Evolutionary conservation across 805 yeast genomes (phyloP), one percentile per base, ranked within the genome.

Genomic region (Candida pseudofarinosa): DNA sequence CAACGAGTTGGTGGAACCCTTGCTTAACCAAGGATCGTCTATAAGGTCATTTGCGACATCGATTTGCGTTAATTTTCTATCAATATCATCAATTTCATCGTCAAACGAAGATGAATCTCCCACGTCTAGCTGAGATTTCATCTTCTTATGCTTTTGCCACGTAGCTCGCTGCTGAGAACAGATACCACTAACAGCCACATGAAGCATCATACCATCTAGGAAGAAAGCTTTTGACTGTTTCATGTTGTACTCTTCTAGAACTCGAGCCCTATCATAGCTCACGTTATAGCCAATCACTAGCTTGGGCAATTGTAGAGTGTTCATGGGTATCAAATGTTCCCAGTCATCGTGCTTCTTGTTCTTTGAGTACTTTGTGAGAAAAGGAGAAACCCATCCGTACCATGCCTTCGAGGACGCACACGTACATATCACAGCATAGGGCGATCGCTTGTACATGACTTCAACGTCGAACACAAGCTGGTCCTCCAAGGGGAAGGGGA

Each of bases 351-450:
- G 41, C 15, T 65, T 55, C 2, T 60, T 52, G 4, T 69, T 65
- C 2, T 45, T 33, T 2, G 80, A 64, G 38, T 78, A 80, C 2
- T 76, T 77, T 1, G 85, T 73, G 16, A 93, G 60, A 58, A 75
- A 81, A 0, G 99, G 99, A 0, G 96, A 88, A 6, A 88, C 81
- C 99, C 99, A 93, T 0, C 83, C 81, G 56, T 90, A 93, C 96
- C 97, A 89, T 0, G 96, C 95, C 7, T 74, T 68, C 0, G 72
- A 59, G 0, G 96, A 80, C 1, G 74, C 81, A 8, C 96, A 95
- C 0, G 86, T 77, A 1, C 96, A 97, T 62, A 93, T 58, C 0
- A 85, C 79, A 0, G 98, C 83, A 56, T 80, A 90, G 3, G 74
- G 76, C 0, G 93, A 79, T 1, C 79, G 62, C 50, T 87, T 83